phyloP scores from a whole-genome alignment of 106 monocot genomes.

The Dactylorhiza incarnata region DNA sequence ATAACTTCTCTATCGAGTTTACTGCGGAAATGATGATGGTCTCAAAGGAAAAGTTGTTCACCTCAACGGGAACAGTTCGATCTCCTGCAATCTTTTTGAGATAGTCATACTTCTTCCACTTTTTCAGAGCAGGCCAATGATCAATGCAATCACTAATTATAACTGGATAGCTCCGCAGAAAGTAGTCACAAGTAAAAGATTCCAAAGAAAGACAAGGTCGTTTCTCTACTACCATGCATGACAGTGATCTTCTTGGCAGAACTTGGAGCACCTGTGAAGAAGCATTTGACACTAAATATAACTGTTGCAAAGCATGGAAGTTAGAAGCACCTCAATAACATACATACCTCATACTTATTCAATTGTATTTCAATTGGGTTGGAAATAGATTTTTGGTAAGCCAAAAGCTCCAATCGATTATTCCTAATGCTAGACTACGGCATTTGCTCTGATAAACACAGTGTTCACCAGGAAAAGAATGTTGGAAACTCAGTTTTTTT shows the following conservation, averaged over 20 bases:
- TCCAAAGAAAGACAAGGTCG: conserved; percentile 18
- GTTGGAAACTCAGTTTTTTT: not conserved
- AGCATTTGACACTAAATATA: not conserved
- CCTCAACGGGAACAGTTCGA: conserved; percentile 34
- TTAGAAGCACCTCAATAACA: not conserved
- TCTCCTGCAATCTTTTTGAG: conserved; percentile 20
- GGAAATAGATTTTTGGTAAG: too few species aligned
- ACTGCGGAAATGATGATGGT: not conserved
- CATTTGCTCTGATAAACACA: not conserved
- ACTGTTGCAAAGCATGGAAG: not conserved
- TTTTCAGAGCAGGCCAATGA: conserved; percentile 30
- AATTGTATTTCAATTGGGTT: too few species aligned
- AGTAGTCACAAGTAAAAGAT: conserved; percentile 24
- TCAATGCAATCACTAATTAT: conserved; percentile 24
- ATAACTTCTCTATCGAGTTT: not conserved
- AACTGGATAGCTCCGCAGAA: conserved; percentile 19
- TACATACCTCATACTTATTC: not conserved
- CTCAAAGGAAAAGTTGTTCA: conserved; percentile 8
- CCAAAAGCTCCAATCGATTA: too few species aligned
- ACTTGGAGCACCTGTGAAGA: conserved; percentile 15
- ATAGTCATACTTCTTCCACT: conserved; percentile 27
- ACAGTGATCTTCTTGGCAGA: conserved; percentile 23
- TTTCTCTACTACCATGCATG: conserved; percentile 21
- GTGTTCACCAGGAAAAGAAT: not conserved
- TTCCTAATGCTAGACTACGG: too few species aligned